Evolutionary conservation across 257 asterid genomes (phyloP).

Genomic region (Anisodus acutangulus): DNA sequence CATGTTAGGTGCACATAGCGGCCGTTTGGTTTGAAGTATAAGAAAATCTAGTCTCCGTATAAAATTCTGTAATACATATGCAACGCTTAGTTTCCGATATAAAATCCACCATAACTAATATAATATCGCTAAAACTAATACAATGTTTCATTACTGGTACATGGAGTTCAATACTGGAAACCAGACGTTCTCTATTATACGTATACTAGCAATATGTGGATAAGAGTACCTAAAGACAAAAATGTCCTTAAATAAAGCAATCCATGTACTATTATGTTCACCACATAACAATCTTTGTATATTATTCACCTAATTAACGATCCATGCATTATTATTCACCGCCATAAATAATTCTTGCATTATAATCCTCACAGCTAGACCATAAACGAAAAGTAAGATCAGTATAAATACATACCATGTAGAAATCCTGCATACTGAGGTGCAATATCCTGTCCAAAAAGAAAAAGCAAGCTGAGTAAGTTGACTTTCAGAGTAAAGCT

Average conservation of each 20-base stretch:
- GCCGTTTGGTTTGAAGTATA: neutral
- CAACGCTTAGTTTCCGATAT: neutral
- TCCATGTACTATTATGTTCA: neutral
- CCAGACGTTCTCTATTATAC: neutral
- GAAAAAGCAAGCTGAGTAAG: constrained; percentile 25
- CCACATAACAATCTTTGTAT: neutral
- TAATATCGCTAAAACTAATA: too few relatives aligned
- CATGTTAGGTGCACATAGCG: neutral
- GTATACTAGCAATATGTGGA: neutral
- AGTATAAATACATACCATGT: constrained; percentile 56
- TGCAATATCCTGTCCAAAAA: constrained; percentile 78
- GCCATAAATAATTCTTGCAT: too few relatives aligned
- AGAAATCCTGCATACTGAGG: constrained; percentile 88
- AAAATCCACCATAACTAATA: neutral
- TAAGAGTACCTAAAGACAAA: neutral
- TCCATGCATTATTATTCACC: neutral
- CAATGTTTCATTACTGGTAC: neutral
- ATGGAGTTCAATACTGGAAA: neutral
- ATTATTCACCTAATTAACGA: neutral
- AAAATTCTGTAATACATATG: neutral
- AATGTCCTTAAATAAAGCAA: neutral
- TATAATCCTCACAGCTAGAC: neutral
- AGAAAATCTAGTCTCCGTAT: neutral
- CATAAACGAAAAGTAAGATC: neutral
- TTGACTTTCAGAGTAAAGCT: neutral